Evolutionary conservation across 176 grass and related monocot genomes (phyloP).

Genomic region (Hsuehochloa calcarea): DNA sequence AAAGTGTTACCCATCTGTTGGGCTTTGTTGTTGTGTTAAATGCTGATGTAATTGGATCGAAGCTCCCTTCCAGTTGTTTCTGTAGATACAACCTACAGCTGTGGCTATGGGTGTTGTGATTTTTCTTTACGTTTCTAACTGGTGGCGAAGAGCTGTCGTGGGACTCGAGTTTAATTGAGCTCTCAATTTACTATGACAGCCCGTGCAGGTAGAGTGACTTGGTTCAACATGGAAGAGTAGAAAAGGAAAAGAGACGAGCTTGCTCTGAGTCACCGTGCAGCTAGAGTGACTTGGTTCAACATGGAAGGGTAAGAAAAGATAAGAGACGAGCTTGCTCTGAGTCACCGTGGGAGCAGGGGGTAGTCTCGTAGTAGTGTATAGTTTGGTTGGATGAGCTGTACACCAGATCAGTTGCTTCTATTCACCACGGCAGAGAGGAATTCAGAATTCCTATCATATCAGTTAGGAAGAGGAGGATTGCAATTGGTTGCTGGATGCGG

Average conservation of each 20-base stretch:
- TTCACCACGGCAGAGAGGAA: background rate
- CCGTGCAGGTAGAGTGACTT: background rate
- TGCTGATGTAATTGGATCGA: background rate
- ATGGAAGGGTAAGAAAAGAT: too few relatives aligned
- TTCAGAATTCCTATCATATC: background rate
- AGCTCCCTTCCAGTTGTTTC: background rate
- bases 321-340: background rate
- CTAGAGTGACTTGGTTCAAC: too few relatives aligned
- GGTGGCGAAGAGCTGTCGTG: background rate
- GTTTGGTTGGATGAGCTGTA: background rate
- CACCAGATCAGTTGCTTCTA: background rate
- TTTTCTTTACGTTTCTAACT: background rate
- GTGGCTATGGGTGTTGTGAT: background rate
- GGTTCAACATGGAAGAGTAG: background rate
- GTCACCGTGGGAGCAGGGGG: background rate
- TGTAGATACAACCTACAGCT: background rate
- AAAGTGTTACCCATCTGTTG: background rate
- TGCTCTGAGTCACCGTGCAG: too few relatives aligned
- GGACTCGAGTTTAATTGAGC: background rate
- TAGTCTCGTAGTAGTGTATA: background rate
- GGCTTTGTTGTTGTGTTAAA: background rate
- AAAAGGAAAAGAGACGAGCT: background rate
- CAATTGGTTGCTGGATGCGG: too few relatives aligned
- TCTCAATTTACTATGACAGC: background rate
- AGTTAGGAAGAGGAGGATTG: background rate